Conservation (phyloP, 495 filamentous ascomycete species). For the Aspergillus bertholletiae region DNA sequence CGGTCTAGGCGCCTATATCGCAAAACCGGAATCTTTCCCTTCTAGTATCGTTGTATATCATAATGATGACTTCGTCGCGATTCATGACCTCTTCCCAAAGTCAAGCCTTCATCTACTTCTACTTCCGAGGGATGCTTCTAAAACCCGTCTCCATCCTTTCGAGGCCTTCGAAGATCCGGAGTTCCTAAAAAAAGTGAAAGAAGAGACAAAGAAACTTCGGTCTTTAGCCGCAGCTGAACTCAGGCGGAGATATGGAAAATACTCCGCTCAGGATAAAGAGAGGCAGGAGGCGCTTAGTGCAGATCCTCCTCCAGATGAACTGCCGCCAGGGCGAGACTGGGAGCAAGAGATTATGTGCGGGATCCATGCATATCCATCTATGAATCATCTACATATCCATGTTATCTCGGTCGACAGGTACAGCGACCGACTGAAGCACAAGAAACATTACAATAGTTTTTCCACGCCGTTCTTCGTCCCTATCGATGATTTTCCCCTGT, state of each 20-base stretch:
- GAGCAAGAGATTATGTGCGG: conserved; percentile 70
- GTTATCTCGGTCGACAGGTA: conserved; percentile 72
- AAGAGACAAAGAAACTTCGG: conserved; percentile 59
- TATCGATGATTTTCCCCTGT: conserved; percentile 78
- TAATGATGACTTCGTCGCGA: conserved; percentile 69
- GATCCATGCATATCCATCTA: conserved; percentile 81
- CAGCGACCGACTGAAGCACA: conserved; percentile 66
- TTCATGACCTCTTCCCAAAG: conserved; percentile 84
- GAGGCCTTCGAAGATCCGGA: conserved; percentile 67
- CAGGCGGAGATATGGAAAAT: conserved; percentile 61
- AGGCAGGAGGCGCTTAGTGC: conserved; percentile 53
- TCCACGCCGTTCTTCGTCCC: conserved; percentile 80
- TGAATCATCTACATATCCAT: conserved; percentile 92
- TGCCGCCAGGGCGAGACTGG: conserved; percentile 78
- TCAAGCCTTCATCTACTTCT: conserved; percentile 81
- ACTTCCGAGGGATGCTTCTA: conserved; percentile 66
- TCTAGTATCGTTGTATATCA: conserved; percentile 62
- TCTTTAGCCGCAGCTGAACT: conserved; percentile 71
- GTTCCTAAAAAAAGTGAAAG: conserved; percentile 64
- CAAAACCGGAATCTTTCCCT: conserved; percentile 62
- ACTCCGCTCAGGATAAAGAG: conserved; percentile 56
- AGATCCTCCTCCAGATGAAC: conserved; percentile 38
- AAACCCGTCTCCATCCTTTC: conserved; percentile 67
- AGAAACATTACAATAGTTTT: conserved; percentile 93
- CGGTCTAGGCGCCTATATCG: conserved; percentile 67